These are phyloP conservation scores for Aspergillus hiratsukae DNA, from an alignment of 2,329 filamentous ascomycete genomes.

Conservation along the genomic window DNA sequence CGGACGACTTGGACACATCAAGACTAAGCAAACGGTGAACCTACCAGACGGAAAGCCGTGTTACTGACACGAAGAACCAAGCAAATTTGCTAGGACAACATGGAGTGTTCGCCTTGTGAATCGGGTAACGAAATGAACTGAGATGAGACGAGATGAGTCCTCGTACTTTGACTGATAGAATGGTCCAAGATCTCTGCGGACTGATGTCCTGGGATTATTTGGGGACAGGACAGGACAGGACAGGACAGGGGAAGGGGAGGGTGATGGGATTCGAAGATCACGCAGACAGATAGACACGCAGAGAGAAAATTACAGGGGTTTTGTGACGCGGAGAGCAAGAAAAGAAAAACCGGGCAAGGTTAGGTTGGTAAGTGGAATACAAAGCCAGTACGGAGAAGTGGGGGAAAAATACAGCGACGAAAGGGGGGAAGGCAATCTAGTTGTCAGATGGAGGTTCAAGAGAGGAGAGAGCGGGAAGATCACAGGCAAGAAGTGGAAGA, in stretches of 20 bases:
- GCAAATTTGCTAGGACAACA: slow-evolving; percentile 27
- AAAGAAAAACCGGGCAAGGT: neutral
- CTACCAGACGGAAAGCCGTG: slow-evolving; percentile 26
- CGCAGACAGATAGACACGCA: no score
- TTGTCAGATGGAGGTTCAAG: neutral
- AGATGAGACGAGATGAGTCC: neutral
- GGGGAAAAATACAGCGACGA: neutral
- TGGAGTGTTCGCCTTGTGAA: slow-evolving; percentile 14
- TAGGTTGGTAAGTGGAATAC: neutral
- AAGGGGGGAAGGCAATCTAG: neutral
- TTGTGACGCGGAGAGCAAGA: neutral
- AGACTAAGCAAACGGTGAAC: slow-evolving; percentile 6
- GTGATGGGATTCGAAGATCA: neutral
- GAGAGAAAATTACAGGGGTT: neutral
- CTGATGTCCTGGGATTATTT: neutral
- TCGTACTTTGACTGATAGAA: neutral
- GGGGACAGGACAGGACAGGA: neutral
- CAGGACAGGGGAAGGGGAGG: neutral
- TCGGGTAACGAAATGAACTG: slow-evolving; percentile 1
- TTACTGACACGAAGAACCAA: slow-evolving; percentile 25
- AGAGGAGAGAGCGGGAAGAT: no score
- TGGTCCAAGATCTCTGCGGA: slow-evolving; percentile 9
- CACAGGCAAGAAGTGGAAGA: no score
- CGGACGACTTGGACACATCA: neutral
- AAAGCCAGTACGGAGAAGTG: neutral